These are phyloP conservation scores for Claviceps humidiphila DNA, from an alignment of 2,329 filamentous ascomycete species.

Conservation along the genomic window DNA sequence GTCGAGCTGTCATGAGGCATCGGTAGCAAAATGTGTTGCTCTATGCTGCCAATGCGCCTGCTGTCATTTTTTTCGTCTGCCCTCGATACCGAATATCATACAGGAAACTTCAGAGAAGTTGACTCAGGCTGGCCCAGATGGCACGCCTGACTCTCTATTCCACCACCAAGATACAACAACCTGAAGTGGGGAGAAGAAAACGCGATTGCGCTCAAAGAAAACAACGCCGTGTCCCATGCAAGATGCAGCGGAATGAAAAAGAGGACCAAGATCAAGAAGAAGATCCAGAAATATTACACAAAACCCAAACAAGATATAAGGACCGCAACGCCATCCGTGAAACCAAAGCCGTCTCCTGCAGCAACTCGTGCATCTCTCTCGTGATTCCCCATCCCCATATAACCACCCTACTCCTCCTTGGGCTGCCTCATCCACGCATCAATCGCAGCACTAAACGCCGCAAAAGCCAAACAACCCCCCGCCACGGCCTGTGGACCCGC, in stretches of 20 bases:
- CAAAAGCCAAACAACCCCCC: conserved; percentile 84
- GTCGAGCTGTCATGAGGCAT: too few relatives aligned
- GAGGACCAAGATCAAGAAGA: too few relatives aligned
- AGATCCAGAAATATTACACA: background rate
- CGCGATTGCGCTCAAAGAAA: background rate
- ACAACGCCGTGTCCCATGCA: background rate
- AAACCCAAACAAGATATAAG: too few relatives aligned
- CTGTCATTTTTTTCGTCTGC: too few relatives aligned
- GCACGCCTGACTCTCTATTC: background rate
- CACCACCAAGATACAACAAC: background rate
- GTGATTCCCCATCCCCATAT: background rate
- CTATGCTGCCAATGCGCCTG: too few relatives aligned
- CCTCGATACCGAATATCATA: background rate
- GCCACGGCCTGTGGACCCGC: conserved; percentile 82
- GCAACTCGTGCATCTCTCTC: background rate
- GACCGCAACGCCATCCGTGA: background rate
- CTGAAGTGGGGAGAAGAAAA: background rate
- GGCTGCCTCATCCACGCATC: conserved; percentile 83
- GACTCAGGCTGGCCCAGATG: background rate
- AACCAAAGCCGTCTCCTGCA: background rate
- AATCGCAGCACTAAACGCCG: conserved; percentile 82
- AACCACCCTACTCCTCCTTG: conserved; percentile 36
- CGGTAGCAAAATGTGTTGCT: too few relatives aligned
- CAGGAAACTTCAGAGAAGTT: background rate
- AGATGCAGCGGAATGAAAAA: background rate